Percentiles rank a stretch among this genome's conserved stretches.
These are phyloP conservation scores for Phanerochaete carnosa DNA, from an alignment of 768 basidiomycete species.

Conservation along the genomic window DNA sequence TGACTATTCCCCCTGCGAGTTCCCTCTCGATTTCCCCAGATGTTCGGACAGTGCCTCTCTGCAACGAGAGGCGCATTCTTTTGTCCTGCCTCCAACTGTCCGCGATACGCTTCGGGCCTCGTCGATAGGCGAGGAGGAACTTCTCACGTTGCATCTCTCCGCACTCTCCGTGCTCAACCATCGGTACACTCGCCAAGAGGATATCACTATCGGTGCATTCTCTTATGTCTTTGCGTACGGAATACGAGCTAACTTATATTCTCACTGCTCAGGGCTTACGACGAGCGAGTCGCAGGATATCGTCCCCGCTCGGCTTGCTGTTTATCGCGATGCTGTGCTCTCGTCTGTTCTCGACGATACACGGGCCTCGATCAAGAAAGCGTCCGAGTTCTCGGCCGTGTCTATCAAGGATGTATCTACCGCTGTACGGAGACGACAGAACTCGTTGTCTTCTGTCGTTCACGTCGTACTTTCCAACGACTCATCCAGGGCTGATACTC, in stretches of 20 bases:
- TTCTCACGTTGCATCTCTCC: background rate
- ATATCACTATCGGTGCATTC: background rate
- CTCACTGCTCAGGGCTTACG: background rate
- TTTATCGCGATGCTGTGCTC: background rate
- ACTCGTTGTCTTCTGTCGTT: background rate
- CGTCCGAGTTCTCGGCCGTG: background rate
- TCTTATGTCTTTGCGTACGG: background rate
- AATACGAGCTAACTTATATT: background rate
- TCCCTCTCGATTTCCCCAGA: background rate
- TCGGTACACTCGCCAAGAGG: background rate
- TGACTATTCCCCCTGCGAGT: background rate
- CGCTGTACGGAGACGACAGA: background rate
- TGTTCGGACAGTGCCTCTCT: background rate
- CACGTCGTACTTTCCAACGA: background rate
- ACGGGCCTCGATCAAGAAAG: background rate
- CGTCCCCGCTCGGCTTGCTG: background rate
- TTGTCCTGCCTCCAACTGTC: background rate
- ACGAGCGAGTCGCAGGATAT: background rate
- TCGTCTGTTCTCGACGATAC: background rate
- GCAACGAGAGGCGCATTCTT: background rate
- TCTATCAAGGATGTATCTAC: background rate
- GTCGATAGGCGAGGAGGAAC: background rate
- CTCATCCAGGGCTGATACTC: too few relatives aligned
- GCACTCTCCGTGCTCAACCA: background rate
- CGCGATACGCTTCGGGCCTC: background rate